Conservation (phyloP, 306 rosid genomes). For the Glycine latifolia region DNA sequence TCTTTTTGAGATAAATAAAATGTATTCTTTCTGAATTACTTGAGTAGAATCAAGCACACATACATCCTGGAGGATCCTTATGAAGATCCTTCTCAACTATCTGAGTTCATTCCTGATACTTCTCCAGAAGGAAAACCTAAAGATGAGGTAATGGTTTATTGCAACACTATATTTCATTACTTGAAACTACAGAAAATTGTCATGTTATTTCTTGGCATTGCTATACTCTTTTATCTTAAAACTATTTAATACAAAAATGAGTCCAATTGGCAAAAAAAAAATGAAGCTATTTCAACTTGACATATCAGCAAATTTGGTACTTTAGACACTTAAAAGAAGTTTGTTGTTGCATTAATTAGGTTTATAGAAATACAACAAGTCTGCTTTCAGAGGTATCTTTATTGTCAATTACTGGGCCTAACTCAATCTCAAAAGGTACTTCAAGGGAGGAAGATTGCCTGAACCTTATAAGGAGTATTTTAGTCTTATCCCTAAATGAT, state of each 20-base stretch:
- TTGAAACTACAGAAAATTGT: constrained; percentile 24
- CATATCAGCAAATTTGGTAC: not conserved
- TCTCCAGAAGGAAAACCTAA: constrained; percentile 97
- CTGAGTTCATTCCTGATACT: constrained; percentile 76
- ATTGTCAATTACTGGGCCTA: not conserved
- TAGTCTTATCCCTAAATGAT: not conserved
- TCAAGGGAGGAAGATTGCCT: not conserved
- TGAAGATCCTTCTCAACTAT: constrained; percentile 86
- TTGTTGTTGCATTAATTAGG: constrained; percentile 11
- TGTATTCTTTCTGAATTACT: constrained; percentile 42
- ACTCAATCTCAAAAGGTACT: not conserved
- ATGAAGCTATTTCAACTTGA: not conserved
- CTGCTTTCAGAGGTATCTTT: not conserved
- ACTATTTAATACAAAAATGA: constrained; percentile 22
- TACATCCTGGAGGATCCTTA: constrained; percentile 92
- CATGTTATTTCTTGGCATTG: constrained; percentile 17
- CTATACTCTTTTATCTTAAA: constrained; percentile 13
- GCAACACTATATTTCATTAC: constrained; percentile 12
- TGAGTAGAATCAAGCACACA: constrained; percentile 88
- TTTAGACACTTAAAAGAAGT: constrained; percentile 17
- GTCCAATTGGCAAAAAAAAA: not conserved
- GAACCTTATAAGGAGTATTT: not conserved
- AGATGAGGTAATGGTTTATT: constrained; percentile 70
- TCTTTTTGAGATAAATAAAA: constrained; percentile 7
- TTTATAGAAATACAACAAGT: constrained; percentile 10